These are phyloP conservation scores for Abelmoschus esculentus DNA, from an alignment of 345 rosid species.

Conservation along the genomic window DNA sequence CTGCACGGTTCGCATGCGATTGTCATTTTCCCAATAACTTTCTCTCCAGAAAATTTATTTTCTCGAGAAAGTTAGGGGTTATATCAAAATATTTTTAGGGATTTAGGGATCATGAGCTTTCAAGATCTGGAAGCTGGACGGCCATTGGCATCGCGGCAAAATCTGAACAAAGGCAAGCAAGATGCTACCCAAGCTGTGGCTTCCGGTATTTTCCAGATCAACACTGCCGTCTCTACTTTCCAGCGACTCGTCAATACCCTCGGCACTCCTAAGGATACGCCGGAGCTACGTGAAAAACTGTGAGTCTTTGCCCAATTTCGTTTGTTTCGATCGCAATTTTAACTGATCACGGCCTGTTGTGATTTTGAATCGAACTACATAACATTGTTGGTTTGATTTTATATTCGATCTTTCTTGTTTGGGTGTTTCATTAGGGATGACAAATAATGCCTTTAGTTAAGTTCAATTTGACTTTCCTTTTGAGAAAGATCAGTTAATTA, in stretches of 20 bases:
- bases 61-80: constrained; percentile 19
- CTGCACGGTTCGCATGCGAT: constrained; percentile 8
- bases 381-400: too few relatives aligned
- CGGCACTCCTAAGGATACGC: constrained; percentile 94
- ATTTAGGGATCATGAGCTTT: constrained; percentile 55
- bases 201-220: constrained; percentile 97
- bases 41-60: not conserved
- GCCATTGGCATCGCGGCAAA: constrained; percentile 40
- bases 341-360: not conserved
- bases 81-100: not conserved
- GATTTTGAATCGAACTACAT: not conserved
- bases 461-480: constrained; percentile 1
- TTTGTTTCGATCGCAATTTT: not conserved
- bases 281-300: constrained; percentile 96
- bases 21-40: not conserved
- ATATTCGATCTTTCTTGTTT: too few relatives aligned
- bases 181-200: constrained; percentile 87
- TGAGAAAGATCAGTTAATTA: not conserved
- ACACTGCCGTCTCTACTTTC: constrained; percentile 85
- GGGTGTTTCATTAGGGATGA: not conserved
- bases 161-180: constrained; percentile 41
- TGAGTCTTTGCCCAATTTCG: constrained; percentile 22
- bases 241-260: constrained; percentile 90
- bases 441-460: not conserved
- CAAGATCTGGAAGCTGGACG: constrained; percentile 90